A percentile compares a stretch with the other conserved stretches of the same genome.
These are phyloP conservation scores for Starmerella sirachaensis DNA, from an alignment of 805 yeast genomes.

Conservation along the genomic window DNA sequence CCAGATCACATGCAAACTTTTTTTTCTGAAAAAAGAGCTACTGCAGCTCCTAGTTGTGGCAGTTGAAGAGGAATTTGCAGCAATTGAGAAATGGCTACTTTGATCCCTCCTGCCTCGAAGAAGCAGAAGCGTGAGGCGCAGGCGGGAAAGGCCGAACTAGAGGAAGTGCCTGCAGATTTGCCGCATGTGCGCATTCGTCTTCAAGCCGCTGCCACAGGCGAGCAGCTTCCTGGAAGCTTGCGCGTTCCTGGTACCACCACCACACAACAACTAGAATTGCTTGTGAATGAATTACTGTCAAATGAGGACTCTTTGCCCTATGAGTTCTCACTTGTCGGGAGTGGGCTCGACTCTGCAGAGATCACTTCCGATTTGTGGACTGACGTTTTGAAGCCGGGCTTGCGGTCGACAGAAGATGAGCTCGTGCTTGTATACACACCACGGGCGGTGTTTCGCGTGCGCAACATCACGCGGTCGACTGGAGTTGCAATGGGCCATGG, in stretches of 20 bases:
- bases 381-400: conserved; percentile 75
- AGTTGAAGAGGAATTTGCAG: too few relatives aligned
- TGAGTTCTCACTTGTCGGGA: conserved; percentile 53
- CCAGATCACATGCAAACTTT: too few relatives aligned
- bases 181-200: conserved; percentile 82
- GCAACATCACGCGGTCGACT: conserved; percentile 77
- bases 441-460: conserved; percentile 85
- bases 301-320: conserved; percentile 81
- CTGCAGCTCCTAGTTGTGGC: too few relatives aligned
- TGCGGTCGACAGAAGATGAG: conserved; percentile 84
- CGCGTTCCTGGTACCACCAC: conserved; percentile 85
- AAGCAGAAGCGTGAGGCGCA: conserved; percentile 55
- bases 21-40: conserved; percentile 6
- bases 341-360: conserved; percentile 52
- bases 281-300: conserved; percentile 60
- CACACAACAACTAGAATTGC: conserved; percentile 76
- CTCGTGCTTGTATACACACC: conserved; percentile 87
- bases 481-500: conserved; percentile 95
- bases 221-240: conserved; percentile 65
- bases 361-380: conserved; percentile 65
- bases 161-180: conserved; percentile 58
- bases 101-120: conserved; percentile 87
- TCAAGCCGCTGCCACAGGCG: conserved; percentile 90
- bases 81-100: conserved; percentile 64
- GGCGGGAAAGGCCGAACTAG: conserved; percentile 37